These are phyloP conservation scores for Geotrichum europaeum DNA, from an alignment of 1,139 yeast genomes.

Conservation along the genomic window DNA sequence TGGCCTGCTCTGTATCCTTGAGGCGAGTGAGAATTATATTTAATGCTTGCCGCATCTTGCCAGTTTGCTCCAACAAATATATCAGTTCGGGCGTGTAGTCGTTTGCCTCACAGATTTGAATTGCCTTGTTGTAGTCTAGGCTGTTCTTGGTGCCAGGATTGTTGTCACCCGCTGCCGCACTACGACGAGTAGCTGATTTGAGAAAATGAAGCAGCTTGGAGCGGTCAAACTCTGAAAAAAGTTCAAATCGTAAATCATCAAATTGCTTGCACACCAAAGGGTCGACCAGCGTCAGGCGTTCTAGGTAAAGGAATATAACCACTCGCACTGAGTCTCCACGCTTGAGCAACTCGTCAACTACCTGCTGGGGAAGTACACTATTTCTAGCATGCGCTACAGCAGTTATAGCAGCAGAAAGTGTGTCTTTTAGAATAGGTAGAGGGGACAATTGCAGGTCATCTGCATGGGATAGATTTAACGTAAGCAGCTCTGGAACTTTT, in stretches of 20 bases:
- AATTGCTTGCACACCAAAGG: conserved; percentile 47
- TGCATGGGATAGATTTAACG: conserved; percentile 38
- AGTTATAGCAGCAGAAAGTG: conserved; percentile 44
- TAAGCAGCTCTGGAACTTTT: conserved; percentile 48
- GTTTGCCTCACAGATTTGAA: conserved; percentile 51
- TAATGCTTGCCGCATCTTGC: conserved; percentile 71
- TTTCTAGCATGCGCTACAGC: conserved; percentile 59
- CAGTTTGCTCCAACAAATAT: conserved; percentile 72
- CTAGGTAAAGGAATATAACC: conserved; percentile 54
- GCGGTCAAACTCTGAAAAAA: conserved; percentile 59
- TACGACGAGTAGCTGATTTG: conserved; percentile 40
- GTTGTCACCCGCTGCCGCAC: not conserved
- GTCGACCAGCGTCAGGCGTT: conserved; percentile 50
- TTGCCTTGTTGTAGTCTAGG: conserved; percentile 56
- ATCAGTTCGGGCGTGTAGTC: conserved; percentile 64
- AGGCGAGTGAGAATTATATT: conserved; percentile 67
- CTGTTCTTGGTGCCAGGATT: conserved; percentile 38
- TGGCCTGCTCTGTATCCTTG: conserved; percentile 73
- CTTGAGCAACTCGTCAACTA: conserved; percentile 45
- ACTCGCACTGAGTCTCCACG: conserved; percentile 35
- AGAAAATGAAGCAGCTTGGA: conserved; percentile 50
- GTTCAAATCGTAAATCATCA: conserved; percentile 58
- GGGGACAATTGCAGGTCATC: conserved; percentile 40
- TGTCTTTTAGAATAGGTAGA: conserved; percentile 39
- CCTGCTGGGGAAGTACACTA: conserved; percentile 48